Conservation (phyloP, 169 alveolate genomes). For the Eimeria sp. region DNA sequence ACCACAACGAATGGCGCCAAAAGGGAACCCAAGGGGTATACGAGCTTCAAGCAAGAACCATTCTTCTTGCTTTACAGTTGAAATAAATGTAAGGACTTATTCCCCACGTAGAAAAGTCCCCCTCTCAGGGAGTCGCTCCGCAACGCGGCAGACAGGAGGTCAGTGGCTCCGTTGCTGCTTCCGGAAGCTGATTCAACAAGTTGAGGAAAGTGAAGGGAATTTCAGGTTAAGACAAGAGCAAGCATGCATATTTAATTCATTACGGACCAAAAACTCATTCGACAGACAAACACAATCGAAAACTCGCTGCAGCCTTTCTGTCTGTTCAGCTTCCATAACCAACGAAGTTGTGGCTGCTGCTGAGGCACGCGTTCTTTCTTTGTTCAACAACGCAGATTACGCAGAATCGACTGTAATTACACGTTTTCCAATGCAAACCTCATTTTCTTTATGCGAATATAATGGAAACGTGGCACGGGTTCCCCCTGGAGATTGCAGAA, state of each 20-base stretch:
- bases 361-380: neutral
- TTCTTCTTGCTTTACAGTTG: neutral
- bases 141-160: neutral
- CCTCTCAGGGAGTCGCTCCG: neutral
- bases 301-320: neutral
- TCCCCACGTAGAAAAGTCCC: neutral
- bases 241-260: neutral
- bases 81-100: neutral
- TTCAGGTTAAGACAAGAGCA: neutral
- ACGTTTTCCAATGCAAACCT: neutral
- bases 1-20: neutral
- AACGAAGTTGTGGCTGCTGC: constrained; percentile 14
- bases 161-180: neutral
- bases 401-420: neutral
- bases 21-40: neutral
- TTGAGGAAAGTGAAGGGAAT: neutral
- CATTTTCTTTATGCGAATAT: neutral
- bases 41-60: neutral
- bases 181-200: neutral
- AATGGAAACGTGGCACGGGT: neutral
- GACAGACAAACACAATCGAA: neutral
- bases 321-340: constrained; percentile 6
- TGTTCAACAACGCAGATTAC: neutral
- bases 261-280: neutral
- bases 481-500: neutral